These are phyloP conservation scores for Phytophthora crassamura DNA, from an alignment of 352 stramenopile genomes.

Conservation along the genomic window DNA sequence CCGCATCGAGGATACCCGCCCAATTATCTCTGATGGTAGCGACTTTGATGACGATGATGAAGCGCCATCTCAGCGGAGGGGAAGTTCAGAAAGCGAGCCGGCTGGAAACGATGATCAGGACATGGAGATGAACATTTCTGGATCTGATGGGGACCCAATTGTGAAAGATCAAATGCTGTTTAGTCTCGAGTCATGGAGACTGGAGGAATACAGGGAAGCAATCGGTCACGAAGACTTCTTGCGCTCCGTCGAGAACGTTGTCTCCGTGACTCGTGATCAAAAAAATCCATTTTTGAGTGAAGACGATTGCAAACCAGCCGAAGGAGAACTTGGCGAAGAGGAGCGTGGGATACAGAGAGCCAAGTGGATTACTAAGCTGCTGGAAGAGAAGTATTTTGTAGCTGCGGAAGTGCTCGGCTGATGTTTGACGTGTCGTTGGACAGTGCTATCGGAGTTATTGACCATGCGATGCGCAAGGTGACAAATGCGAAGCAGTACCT, in stretches of 20 bases:
- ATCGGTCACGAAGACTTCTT: neutral
- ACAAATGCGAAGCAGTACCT: neutral
- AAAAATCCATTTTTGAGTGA: neutral
- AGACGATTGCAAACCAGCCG: neutral
- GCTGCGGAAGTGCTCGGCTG: conserved; percentile 3
- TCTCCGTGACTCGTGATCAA: neutral
- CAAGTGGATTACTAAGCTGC: neutral
- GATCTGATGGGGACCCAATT: no score
- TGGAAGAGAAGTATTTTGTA: conserved; percentile 17
- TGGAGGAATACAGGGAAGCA: conserved; percentile 8
- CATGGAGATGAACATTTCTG: neutral
- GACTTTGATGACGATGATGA: no score
- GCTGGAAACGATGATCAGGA: neutral
- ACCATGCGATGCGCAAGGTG: neutral
- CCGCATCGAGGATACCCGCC: neutral
- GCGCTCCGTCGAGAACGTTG: neutral
- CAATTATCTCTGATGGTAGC: no score
- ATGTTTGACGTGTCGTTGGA: conserved; percentile 4
- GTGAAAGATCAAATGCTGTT: neutral
- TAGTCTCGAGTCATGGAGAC: conserved; percentile 2
- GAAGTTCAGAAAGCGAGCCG: neutral
- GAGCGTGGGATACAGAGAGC: no score
- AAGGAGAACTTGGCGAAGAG: neutral
- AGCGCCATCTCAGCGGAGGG: neutral
- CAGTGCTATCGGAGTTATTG: neutral